Base-by-base conservation (phyloP, 2,329 filamentous ascomycete species). In the Fonsecaea pedrosoi region DNA sequence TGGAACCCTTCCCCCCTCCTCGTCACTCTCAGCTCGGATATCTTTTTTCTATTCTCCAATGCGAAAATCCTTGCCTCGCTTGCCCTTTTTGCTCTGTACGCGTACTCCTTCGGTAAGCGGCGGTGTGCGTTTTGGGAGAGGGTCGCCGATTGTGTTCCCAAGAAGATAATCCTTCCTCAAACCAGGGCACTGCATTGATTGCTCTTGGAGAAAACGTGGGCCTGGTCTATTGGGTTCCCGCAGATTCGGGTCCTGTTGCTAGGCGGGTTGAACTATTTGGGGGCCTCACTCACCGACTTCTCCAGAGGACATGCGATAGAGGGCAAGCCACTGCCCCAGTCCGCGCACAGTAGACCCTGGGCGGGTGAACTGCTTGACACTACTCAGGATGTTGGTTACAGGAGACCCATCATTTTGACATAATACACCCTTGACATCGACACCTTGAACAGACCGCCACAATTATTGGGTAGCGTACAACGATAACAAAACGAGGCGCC, bases 261-360 rank as follows among this genome's bases (percentile, higher is more conserved):
- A 34, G 30, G 40, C 58, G 30, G 30, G 8, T 12, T 40, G 30
- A 18, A n/a, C 54, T 42, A n/a, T 37, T 37, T 37, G 25, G 25
- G 25, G 25, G 25, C 25, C 25, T n/a, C 18, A 38, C 59, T 61
- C 45, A 54, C 59, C 59, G 45, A 54, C 59, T 61, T 30, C 25
- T 25, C 25, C 25, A 25, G 3, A 25, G 18, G 34, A 30, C 40
- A 2, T 7, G 18, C n/a, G 42, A 54, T 54, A 15, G 25, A 54
- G 35, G 37, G 25, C 50, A 32, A 54, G 48, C 45, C 42, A 54
- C 50, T 54, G 18, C 13, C 40, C 12, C 15, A n/a, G 6, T 25
- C 2, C 25, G 1, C 25, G 25, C 25, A 25, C 25, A 25, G 25
- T 25, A 25, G 34, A 34, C 30, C 0, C 7, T 13, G 25, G 18